Percentiles rank a stretch among this genome's conserved stretches.
Conservation (phyloP, 257 asterid genomes). For the Nicotiana sylvestris region DNA sequence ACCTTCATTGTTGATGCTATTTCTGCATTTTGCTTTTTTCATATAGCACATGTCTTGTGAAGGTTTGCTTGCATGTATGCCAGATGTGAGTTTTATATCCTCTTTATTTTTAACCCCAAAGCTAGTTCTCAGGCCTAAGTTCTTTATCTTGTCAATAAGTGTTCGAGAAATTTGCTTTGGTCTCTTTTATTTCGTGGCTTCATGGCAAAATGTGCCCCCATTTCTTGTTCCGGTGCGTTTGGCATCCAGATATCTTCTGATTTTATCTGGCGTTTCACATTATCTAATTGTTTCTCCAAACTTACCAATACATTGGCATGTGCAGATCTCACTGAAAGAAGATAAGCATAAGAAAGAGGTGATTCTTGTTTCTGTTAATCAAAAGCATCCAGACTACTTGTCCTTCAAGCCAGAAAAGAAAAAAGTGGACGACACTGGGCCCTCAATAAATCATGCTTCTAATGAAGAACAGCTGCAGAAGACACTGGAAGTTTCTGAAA, state of each 20-base stretch:
- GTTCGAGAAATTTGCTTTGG: not conserved
- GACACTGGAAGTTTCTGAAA: constrained; percentile 61
- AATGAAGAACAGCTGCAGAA: constrained; percentile 44
- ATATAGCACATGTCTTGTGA: not conserved
- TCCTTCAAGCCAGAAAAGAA: constrained; percentile 84
- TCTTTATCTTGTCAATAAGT: not conserved
- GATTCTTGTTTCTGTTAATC: constrained; percentile 53
- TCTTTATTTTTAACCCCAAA: not conserved
- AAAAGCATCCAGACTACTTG: constrained; percentile 67
- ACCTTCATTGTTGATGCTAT: not conserved
- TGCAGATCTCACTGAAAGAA: constrained; percentile 81
- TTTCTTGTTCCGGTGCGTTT: not conserved
- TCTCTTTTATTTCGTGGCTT: not conserved
- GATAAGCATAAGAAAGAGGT: constrained; percentile 88
- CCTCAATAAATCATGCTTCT: constrained; percentile 33
- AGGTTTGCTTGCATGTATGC: not conserved
- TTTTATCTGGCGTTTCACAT: not conserved
- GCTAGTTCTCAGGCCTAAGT: not conserved
- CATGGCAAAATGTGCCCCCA: constrained; percentile 1
- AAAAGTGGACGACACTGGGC: constrained; percentile 51
- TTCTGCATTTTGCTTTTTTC: constrained; percentile 1
- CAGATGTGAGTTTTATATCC: not conserved
- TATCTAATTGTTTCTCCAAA: constrained; percentile 3
- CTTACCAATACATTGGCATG: constrained; percentile 20
- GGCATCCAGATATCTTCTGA: not conserved